phyloP scores from a whole-genome alignment of 2,329 filamentous ascomycete species.

The Monosporascus sp. region DNA sequence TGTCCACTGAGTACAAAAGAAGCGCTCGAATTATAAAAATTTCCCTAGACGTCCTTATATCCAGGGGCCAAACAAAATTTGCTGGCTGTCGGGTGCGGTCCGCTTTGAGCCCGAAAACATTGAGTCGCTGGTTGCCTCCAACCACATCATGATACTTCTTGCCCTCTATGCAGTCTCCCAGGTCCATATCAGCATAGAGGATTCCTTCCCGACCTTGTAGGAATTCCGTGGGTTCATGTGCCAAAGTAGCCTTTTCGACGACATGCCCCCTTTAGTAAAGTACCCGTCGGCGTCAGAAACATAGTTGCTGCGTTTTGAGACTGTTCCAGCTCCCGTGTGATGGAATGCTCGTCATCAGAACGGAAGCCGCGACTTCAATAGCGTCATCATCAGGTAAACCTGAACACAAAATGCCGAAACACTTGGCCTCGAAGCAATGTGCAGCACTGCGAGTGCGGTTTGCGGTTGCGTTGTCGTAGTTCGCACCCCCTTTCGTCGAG shows the following conservation, averaged over 20 bases:
- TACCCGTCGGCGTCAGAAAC: slow-evolving; percentile 48
- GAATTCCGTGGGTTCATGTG: slow-evolving; percentile 25
- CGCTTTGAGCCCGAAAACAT: slow-evolving; percentile 49
- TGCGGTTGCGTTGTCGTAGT: slow-evolving; percentile 50
- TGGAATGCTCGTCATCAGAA: slow-evolving; percentile 20
- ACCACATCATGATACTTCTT: slow-evolving; percentile 55
- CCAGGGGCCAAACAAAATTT: too few relatives aligned
- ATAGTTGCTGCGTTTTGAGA: slow-evolving; percentile 41
- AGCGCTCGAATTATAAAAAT: too few relatives aligned
- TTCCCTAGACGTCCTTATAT: too few relatives aligned
- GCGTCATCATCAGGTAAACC: slow-evolving; percentile 36
- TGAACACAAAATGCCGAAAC: slow-evolving; percentile 47
- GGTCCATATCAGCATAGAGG: slow-evolving; percentile 46
- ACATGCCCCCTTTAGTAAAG: slow-evolving; percentile 33
- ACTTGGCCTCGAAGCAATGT: slow-evolving; percentile 55
- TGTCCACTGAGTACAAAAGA: too few relatives aligned
- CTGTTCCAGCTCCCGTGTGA: slow-evolving; percentile 28
- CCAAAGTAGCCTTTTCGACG: slow-evolving; percentile 17
- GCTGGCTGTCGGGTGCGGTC: slow-evolving; percentile 35
- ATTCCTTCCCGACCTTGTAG: slow-evolving; percentile 44
- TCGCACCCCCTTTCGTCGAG: slow-evolving; percentile 13
- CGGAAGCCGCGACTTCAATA: slow-evolving; percentile 28
- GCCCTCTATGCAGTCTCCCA: slow-evolving; percentile 45
- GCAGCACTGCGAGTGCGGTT: slow-evolving; percentile 48
- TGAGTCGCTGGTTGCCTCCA: slow-evolving; percentile 50